A percentile compares a stretch with the other conserved stretches of the same genome.
phyloP scores from a whole-genome alignment of 2,329 filamentous ascomycete genomes.

The Scedosporium minutisporum region DNA sequence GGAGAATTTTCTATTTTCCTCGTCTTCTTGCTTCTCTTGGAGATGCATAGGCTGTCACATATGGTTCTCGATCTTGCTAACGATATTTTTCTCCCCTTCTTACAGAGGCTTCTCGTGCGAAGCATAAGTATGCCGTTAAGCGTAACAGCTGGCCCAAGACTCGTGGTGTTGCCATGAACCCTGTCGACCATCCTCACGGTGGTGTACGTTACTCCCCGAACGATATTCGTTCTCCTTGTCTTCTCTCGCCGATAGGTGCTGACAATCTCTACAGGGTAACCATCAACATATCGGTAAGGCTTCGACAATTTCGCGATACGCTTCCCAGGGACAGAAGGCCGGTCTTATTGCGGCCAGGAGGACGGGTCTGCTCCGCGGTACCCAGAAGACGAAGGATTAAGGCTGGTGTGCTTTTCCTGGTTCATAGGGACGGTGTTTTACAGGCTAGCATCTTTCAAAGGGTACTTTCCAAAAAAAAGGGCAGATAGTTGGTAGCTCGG shows the following conservation, averaged over 20 bases:
- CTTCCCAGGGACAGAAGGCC: conserved; percentile 97
- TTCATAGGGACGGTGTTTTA: conserved; percentile 54
- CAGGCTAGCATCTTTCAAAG: conserved; percentile 48
- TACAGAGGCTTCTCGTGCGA: conserved; percentile 92
- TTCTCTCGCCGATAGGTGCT: conserved; percentile 19
- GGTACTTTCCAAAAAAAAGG: conserved; percentile 28
- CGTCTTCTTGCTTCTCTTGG: not conserved
- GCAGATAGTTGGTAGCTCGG: conserved; percentile 37
- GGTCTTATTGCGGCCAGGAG: conserved; percentile 99
- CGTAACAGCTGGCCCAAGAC: conserved; percentile 99
- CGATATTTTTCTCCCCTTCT: conserved; percentile 11
- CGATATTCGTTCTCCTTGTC: not conserved
- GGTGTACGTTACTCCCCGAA: conserved; percentile 47
- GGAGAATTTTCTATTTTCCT: not conserved
- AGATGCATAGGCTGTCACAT: not conserved
- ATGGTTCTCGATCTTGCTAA: conserved; percentile 26
- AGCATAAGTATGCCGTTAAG: conserved; percentile 99
- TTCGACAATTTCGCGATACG: conserved; percentile 97
- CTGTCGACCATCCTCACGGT: conserved; percentile 97
- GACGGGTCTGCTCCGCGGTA: conserved; percentile 99
- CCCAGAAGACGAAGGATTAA: conserved; percentile 99
- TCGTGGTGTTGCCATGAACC: conserved; percentile 99
- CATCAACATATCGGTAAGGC: conserved; percentile 99
- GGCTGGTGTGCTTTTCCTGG: conserved; percentile 37
- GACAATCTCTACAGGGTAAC: conserved; percentile 65